phyloP scores from a whole-genome alignment of 306 rosid genomes.

The Acacia acuminata region DNA sequence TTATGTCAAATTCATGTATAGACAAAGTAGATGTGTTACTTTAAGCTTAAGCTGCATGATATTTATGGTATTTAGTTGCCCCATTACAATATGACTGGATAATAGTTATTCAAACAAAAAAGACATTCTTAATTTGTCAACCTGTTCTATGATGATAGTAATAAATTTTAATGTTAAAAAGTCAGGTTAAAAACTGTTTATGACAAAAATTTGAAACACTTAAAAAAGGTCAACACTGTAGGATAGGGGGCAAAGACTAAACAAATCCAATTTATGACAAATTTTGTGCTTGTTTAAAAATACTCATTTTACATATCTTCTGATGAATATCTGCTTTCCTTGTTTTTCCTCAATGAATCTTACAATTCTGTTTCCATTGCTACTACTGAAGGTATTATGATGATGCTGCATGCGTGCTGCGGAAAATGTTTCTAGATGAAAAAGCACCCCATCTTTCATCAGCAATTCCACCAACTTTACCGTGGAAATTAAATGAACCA shows the following conservation, averaged over 20 bases:
- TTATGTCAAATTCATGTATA: slow-evolving; percentile 4
- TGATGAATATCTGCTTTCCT: slow-evolving; percentile 2
- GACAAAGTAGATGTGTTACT: slow-evolving; percentile 1
- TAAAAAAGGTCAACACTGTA: neutral
- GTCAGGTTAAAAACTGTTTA: neutral
- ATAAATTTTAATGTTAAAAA: slow-evolving; percentile 11
- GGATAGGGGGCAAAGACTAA: neutral
- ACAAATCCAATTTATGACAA: neutral
- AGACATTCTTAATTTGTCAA: neutral
- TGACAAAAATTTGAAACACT: neutral
- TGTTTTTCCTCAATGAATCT: slow-evolving; percentile 25
- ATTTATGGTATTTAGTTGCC: neutral
- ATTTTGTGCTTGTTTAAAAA: neutral
- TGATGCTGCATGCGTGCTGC: slow-evolving; percentile 93
- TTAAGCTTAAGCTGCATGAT: neutral
- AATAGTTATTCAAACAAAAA: slow-evolving; percentile 9
- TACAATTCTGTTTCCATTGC: slow-evolving; percentile 12
- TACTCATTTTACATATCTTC: neutral
- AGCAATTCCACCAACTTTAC: slow-evolving; percentile 85
- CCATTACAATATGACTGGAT: neutral
- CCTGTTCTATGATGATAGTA: neutral
- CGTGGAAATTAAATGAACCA: slow-evolving; percentile 86
- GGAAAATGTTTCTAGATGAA: slow-evolving; percentile 93
- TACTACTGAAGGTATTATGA: slow-evolving; percentile 79
- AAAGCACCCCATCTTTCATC: slow-evolving; percentile 98